phyloP scores from a whole-genome alignment of 371 early-diverging fungal genomes.

The Mortierella sp. region DNA sequence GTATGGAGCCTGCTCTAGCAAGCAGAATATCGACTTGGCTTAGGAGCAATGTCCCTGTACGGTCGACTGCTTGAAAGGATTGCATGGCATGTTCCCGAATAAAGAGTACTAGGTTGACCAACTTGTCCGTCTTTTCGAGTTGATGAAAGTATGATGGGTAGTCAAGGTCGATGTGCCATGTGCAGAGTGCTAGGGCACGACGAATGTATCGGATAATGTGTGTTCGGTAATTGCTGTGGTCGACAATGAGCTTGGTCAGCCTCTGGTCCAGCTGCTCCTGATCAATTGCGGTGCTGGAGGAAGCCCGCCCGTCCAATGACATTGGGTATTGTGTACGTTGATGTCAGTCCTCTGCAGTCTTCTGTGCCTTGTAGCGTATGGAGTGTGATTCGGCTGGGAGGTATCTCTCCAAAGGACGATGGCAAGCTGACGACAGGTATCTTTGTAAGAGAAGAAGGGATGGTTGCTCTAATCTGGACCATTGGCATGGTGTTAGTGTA shows the following conservation, averaged over 20 bases:
- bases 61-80: constrained; percentile 40
- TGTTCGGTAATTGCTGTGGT: constrained; percentile 39
- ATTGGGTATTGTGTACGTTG: constrained; percentile 1
- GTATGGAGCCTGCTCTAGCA: constrained; percentile 18
- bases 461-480: too few relatives aligned
- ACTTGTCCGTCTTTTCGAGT: constrained; percentile 34
- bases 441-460: too few relatives aligned
- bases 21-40: constrained; percentile 38
- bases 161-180: constrained; percentile 41
- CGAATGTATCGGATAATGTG: constrained; percentile 39
- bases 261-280: constrained; percentile 44
- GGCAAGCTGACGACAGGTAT: too few relatives aligned
- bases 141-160: constrained; percentile 30
- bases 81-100: constrained; percentile 36
- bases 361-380: too few relatives aligned
- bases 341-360: too few relatives aligned
- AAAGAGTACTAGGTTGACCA: constrained; percentile 20
- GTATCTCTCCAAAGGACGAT: too few relatives aligned
- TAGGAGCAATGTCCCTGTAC: constrained; percentile 21
- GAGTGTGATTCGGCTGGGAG: too few relatives aligned
- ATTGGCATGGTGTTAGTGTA: too few relatives aligned
- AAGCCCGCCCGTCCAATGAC: constrained; percentile 22
- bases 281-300: constrained; percentile 30
- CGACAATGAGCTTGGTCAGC: constrained; percentile 31
- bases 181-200: constrained; percentile 25